phyloP scores from a whole-genome alignment of 768 basidiomycete species.

The Pleurotus salmoneostramineus region DNA sequence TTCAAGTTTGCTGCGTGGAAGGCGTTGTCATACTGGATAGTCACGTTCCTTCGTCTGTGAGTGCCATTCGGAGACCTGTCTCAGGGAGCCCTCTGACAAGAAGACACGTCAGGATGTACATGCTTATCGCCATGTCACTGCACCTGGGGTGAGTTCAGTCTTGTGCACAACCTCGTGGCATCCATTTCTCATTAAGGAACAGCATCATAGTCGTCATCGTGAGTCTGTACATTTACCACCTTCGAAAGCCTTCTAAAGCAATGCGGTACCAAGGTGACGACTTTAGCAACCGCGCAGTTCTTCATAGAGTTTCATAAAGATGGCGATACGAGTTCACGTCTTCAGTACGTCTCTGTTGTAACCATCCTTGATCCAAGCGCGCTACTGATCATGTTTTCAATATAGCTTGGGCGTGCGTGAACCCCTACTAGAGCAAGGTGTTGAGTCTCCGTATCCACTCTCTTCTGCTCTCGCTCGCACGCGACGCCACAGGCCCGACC shows the following conservation, averaged over 20 bases:
- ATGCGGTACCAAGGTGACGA: constrained; percentile 38
- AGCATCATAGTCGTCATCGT: constrained; percentile 52
- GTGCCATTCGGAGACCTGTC: constrained; percentile 16
- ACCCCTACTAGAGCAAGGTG: constrained; percentile 15
- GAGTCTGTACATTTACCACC: constrained; percentile 14
- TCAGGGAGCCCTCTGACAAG: neutral
- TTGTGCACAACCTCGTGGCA: neutral
- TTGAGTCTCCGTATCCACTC: constrained; percentile 12
- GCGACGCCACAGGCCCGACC: constrained; percentile 51
- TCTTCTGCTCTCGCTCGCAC: constrained; percentile 25
- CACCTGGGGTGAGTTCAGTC: constrained; percentile 53
- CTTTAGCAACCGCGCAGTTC: constrained; percentile 58
- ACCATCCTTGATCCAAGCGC: constrained; percentile 11
- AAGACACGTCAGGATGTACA: constrained; percentile 49
- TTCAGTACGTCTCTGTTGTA: constrained; percentile 10
- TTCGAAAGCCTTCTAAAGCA: constrained; percentile 1
- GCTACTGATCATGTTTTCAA: neutral
- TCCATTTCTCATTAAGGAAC: neutral
- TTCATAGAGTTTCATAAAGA: constrained; percentile 36
- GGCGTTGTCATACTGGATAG: constrained; percentile 48
- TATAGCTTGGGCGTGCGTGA: neutral
- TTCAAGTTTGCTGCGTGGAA: constrained; percentile 49
- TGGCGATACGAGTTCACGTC: constrained; percentile 8
- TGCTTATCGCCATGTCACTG: constrained; percentile 72
- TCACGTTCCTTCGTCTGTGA: constrained; percentile 61